Conservation (phyloP, 257 asterid genomes). For the Nicotiana sylvestris region DNA sequence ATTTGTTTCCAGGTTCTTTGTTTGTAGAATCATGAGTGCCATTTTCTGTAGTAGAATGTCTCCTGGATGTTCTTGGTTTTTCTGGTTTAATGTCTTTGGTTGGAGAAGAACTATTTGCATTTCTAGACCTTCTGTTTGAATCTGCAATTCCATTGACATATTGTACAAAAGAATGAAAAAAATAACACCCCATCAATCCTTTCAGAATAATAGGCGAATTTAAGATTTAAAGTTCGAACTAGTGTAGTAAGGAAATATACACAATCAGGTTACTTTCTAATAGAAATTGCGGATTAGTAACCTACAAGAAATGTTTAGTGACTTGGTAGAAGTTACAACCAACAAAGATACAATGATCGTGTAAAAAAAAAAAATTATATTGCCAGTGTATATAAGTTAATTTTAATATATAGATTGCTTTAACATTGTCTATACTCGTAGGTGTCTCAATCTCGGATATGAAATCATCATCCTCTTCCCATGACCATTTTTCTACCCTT, state of each 20-base stretch:
- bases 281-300: too few species aligned
- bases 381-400: too few species aligned
- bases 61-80: conserved; percentile 47
- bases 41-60: conserved; percentile 32
- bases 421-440: background rate
- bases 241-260: too few species aligned
- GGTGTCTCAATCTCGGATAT: background rate
- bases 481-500: too few species aligned
- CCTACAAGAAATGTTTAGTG: too few species aligned
- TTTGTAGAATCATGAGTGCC: conserved; percentile 27
- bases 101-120: conserved; percentile 21
- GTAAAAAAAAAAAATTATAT: too few species aligned
- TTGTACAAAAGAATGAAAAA: background rate
- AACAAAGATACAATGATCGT: too few species aligned
- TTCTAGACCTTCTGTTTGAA: conserved; percentile 25
- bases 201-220: background rate
- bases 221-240: background rate
- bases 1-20: conserved; percentile 37
- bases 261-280: too few species aligned
- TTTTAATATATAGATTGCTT: background rate
- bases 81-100: conserved; percentile 29
- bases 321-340: too few species aligned
- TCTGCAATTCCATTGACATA: conserved; percentile 6
- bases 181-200: background rate
- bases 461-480: background rate